Conservation (phyloP, 2,329 filamentous ascomycete genomes). For the Lasiodiplodia hormozganensis region DNA sequence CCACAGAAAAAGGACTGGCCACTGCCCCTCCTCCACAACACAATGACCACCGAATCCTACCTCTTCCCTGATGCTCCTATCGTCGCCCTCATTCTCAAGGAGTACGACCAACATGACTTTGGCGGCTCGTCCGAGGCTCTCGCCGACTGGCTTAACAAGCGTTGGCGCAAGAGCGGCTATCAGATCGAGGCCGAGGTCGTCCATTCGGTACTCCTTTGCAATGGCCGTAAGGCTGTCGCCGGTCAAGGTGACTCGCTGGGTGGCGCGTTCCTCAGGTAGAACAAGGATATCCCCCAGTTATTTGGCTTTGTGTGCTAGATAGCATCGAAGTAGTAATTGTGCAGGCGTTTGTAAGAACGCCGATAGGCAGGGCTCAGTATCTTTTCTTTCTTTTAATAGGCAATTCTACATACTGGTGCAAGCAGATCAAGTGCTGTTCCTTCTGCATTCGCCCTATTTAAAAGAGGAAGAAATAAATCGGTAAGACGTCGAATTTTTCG, state of each 20-base stretch:
- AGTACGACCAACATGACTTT: slow-evolving; percentile 28
- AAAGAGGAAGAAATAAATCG: background rate
- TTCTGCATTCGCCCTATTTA: too few species aligned
- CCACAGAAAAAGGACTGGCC: background rate
- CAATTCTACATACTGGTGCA: too few species aligned
- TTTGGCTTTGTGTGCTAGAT: background rate
- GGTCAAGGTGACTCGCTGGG: background rate
- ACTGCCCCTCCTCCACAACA: background rate
- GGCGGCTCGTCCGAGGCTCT: slow-evolving; percentile 10
- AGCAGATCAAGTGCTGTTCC: too few species aligned
- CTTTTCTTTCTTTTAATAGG: too few species aligned
- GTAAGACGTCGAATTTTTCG: background rate
- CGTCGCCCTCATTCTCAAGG: slow-evolving; percentile 8
- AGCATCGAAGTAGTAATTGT: background rate
- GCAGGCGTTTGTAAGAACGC: background rate
- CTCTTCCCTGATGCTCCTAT: background rate
- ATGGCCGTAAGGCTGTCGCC: background rate
- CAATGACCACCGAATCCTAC: background rate
- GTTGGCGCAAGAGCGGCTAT: slow-evolving; percentile 28
- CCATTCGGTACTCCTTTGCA: background rate
- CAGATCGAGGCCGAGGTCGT: slow-evolving; percentile 10
- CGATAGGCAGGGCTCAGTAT: too few species aligned
- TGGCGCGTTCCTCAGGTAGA: slow-evolving; percentile 13
- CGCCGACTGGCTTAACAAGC: slow-evolving; percentile 21
- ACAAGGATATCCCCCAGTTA: background rate